Percentiles rank a stretch among this genome's conserved stretches.
Conservation (phyloP, 495 filamentous ascomycete species). For the Aspergillus campestris region DNA sequence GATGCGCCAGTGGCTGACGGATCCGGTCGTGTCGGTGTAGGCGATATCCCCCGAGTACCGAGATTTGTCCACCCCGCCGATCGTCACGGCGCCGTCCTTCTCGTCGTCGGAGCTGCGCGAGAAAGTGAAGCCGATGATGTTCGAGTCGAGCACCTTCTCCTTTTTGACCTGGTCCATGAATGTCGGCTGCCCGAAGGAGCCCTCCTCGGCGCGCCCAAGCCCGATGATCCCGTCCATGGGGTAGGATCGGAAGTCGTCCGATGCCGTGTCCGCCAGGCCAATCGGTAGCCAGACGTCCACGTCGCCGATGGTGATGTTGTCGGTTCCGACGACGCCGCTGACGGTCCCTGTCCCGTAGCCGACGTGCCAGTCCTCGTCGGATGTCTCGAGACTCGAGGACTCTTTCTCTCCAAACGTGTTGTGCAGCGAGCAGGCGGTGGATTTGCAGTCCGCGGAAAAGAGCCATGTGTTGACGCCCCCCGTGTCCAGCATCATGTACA, state of each 20-base stretch:
- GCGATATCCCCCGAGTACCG: conserved; percentile 58
- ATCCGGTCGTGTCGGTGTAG: conserved; percentile 44
- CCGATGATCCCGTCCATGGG: conserved; percentile 85
- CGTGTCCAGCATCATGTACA: conserved; percentile 73
- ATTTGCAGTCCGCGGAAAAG: conserved; percentile 56
- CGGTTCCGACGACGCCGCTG: conserved; percentile 51
- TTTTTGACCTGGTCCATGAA: conserved; percentile 55
- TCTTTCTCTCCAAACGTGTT: conserved; percentile 53
- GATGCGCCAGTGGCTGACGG: conserved; percentile 55
- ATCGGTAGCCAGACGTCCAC: conserved; percentile 54
- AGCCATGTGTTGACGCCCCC: conserved; percentile 75
- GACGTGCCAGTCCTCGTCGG: conserved; percentile 46
- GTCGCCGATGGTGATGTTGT: conserved; percentile 56
- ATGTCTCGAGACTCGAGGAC: conserved; percentile 47
- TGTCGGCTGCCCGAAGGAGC: conserved; percentile 41
- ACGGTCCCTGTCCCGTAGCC: conserved; percentile 67
- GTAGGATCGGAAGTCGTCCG: conserved; percentile 61
- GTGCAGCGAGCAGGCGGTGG: conserved; percentile 53
- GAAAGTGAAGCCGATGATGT: conserved; percentile 61
- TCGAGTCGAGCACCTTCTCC: conserved; percentile 48
- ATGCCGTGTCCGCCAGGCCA: conserved; percentile 58
- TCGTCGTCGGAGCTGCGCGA: conserved; percentile 51
- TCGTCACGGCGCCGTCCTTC: conserved; percentile 68
- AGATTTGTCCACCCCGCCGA: conserved; percentile 58
- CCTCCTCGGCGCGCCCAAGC: conserved; percentile 46